Percentiles rank a stretch among this genome's conserved stretches.
phyloP scores from a whole-genome alignment of 345 rosid genomes.

The Anacardium occidentale region DNA sequence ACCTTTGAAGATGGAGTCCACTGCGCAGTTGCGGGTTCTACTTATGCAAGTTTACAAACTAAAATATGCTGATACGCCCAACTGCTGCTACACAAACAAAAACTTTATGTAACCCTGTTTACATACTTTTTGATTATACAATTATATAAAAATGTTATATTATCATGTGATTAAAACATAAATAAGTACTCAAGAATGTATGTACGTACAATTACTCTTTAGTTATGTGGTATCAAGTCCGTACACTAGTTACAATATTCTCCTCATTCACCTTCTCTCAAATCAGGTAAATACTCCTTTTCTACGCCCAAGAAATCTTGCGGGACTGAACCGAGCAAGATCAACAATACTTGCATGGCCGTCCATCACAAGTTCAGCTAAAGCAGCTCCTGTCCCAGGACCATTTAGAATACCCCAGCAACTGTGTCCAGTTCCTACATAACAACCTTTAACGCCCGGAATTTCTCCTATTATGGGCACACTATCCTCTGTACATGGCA shows the following conservation, averaged over 20 bases:
- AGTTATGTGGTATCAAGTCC: background rate
- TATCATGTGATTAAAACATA: too few species aligned
- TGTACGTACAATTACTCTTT: too few species aligned
- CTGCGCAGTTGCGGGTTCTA: background rate
- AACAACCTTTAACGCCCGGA: slow-evolving; percentile 67
- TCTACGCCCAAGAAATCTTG: slow-evolving; percentile 46
- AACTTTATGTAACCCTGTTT: background rate
- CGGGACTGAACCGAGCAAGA: slow-evolving; percentile 66
- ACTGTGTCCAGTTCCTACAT: slow-evolving; percentile 77
- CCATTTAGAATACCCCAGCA: slow-evolving; percentile 96
- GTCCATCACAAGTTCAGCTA: slow-evolving; percentile 74
- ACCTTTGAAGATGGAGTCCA: background rate
- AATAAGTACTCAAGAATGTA: too few species aligned
- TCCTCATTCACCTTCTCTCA: background rate
- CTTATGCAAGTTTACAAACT: too few species aligned
- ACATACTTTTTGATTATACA: too few species aligned
- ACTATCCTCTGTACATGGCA: slow-evolving; percentile 76
- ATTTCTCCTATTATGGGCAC: slow-evolving; percentile 75
- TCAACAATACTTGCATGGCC: slow-evolving; percentile 62
- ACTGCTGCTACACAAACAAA: background rate
- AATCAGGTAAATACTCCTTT: slow-evolving; percentile 6
- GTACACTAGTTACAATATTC: background rate
- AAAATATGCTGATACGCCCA: too few species aligned
- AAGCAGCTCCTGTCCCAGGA: slow-evolving; percentile 86
- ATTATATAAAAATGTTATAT: too few species aligned